phyloP scores from a whole-genome alignment of 345 rosid species.

The Eucalyptus cloeziana region DNA sequence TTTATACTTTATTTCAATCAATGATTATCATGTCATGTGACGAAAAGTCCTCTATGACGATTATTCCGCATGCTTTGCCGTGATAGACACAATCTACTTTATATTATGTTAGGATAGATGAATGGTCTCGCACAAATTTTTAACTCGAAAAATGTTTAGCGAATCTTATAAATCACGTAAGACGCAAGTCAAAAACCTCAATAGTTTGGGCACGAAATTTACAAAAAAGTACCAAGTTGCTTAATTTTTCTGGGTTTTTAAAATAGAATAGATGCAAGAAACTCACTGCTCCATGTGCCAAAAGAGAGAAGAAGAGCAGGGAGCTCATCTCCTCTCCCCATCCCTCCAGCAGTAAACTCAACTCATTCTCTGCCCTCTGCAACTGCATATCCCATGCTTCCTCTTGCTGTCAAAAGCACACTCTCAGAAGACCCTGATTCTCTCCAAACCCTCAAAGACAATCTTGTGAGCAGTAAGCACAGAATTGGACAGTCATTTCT shows the following conservation, averaged over 20 bases:
- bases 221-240: not conserved
- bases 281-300: not conserved
- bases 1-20: rapidly evolving
- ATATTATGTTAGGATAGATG: not conserved
- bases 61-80: not conserved
- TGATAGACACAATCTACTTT: not conserved
- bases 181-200: rapidly evolving
- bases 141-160: no score
- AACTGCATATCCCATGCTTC: not conserved
- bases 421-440: not conserved
- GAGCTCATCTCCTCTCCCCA: not conserved
- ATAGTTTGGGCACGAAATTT: not conserved
- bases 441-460: not conserved
- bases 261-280: not conserved
- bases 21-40: not conserved
- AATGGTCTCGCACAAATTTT: not conserved
- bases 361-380: not conserved
- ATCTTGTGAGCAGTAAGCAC: not conserved
- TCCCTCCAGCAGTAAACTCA: not conserved
- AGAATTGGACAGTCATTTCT: not conserved
- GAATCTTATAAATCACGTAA: not conserved
- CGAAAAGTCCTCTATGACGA: not conserved
- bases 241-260: not conserved
- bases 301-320: not conserved
- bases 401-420: not conserved